Conservation (phyloP, 108 stramenopile genomes). For the Discostella stelligeroides region DNA sequence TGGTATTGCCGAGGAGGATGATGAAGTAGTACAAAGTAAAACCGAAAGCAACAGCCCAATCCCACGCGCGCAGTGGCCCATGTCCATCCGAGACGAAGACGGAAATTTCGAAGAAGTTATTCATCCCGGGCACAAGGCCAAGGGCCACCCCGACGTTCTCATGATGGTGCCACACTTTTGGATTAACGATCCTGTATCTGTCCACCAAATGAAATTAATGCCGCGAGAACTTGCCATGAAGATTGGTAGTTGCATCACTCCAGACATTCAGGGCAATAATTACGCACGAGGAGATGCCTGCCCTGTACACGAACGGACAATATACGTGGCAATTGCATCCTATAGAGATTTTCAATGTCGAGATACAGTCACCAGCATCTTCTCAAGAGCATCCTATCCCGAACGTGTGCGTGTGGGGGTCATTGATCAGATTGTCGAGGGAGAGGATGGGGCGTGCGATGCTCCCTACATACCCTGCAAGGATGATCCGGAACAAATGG, state of each 20-base stretch:
- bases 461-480: constrained; percentile 70
- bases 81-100: constrained; percentile 62
- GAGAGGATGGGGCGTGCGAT: constrained; percentile 77
- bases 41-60: constrained; percentile 8
- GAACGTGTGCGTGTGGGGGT: constrained; percentile 74
- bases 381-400: constrained; percentile 61
- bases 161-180: constrained; percentile 78
- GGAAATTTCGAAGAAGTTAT: constrained; percentile 62
- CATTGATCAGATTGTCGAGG: constrained; percentile 82
- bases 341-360: constrained; percentile 85
- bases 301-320: constrained; percentile 68
- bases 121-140: constrained; percentile 72
- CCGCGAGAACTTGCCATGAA: constrained; percentile 70
- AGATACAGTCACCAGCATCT: constrained; percentile 70
- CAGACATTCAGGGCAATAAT: constrained; percentile 61
- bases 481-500: constrained; percentile 60
- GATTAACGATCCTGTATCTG: constrained; percentile 45
- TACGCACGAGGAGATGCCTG: constrained; percentile 68
- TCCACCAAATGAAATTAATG: constrained; percentile 70
- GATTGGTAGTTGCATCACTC: constrained; percentile 70
- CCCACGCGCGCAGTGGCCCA: constrained; percentile 70
- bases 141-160: constrained; percentile 34
- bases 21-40: background rate
- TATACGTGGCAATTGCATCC: constrained; percentile 81
- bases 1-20: background rate